Evolutionary conservation across 2,329 filamentous ascomycete genomes (phyloP).

Genomic region (Coniochaeta prunicola): DNA sequence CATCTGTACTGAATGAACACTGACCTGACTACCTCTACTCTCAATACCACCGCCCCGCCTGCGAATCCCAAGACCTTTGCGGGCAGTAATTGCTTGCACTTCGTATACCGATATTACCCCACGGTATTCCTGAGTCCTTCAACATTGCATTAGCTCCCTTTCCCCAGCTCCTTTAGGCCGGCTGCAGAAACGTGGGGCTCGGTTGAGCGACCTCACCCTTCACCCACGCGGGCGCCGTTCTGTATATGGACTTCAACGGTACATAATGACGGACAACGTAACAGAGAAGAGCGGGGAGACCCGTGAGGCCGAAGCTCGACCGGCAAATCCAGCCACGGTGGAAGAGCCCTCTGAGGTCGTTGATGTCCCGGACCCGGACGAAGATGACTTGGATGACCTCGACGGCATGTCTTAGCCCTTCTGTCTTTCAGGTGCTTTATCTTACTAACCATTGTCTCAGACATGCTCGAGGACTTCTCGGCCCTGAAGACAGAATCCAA

Average conservation of each 20-base stretch:
- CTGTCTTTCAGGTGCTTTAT: background rate
- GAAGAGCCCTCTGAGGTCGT: conserved; percentile 26
- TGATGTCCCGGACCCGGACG: conserved; percentile 79
- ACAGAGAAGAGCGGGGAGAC: background rate
- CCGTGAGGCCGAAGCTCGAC: background rate
- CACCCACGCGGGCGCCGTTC: background rate
- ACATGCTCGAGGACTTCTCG: conserved; percentile 89
- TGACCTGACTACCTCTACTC: background rate
- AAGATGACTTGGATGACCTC: conserved; percentile 85
- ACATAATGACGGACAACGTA: background rate
- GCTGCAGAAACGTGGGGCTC: background rate
- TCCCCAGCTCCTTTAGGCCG: background rate
- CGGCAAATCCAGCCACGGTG: background rate
- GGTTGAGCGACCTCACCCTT: background rate
- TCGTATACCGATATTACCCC: background rate
- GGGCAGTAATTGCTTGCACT: background rate
- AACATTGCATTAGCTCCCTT: background rate
- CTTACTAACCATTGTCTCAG: conserved; percentile 34
- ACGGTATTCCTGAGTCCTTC: background rate
- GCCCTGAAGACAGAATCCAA: conserved; percentile 49
- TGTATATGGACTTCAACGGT: background rate
- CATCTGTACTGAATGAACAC: too few species aligned
- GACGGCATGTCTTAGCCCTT: conserved; percentile 54
- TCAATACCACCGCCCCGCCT: background rate
- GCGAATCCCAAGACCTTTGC: background rate